These are phyloP conservation scores for Opeltia flavorubescens DNA, from an alignment of 495 filamentous ascomycete species.

Conservation along the genomic window DNA sequence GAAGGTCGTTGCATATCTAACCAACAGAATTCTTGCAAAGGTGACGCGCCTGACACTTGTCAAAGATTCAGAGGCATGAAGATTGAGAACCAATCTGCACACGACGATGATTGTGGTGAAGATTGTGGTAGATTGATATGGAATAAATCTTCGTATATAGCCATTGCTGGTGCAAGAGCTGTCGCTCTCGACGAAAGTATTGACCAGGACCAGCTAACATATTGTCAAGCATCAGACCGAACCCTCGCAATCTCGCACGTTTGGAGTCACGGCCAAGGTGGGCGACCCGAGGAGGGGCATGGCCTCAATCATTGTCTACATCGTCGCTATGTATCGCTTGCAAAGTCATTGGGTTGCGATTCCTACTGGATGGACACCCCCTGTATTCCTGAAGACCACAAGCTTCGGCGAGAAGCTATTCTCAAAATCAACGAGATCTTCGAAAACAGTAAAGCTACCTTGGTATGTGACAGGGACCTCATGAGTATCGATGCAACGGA, in stretches of 20 bases:
- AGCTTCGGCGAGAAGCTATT: constrained; percentile 14
- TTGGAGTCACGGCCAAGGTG: constrained; percentile 20
- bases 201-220: neutral
- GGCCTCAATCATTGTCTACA: constrained; percentile 17
- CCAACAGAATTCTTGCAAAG: constrained; percentile 3
- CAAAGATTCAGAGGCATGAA: constrained; percentile 10
- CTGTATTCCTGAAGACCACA: constrained; percentile 15
- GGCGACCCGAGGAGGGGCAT: constrained; percentile 11
- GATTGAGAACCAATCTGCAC: constrained; percentile 9
- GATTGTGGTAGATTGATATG: constrained; percentile 7
- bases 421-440: constrained; percentile 16
- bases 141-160: constrained; percentile 7
- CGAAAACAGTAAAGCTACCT: constrained; percentile 8
- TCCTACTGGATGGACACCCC: constrained; percentile 20
- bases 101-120: constrained; percentile 3
- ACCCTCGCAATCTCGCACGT: constrained; percentile 19
- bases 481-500: constrained; percentile 11
- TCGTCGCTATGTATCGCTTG: constrained; percentile 9
- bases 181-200: neutral
- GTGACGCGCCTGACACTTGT: constrained; percentile 4
- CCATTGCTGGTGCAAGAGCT: constrained; percentile 1
- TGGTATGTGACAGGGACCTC: constrained; percentile 17
- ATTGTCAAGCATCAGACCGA: constrained; percentile 4
- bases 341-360: constrained; percentile 8
- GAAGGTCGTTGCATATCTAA: constrained; percentile 2